These are phyloP conservation scores for Epichloe sylvatica DNA, from an alignment of 2,329 filamentous ascomycete species.

Conservation along the genomic window DNA sequence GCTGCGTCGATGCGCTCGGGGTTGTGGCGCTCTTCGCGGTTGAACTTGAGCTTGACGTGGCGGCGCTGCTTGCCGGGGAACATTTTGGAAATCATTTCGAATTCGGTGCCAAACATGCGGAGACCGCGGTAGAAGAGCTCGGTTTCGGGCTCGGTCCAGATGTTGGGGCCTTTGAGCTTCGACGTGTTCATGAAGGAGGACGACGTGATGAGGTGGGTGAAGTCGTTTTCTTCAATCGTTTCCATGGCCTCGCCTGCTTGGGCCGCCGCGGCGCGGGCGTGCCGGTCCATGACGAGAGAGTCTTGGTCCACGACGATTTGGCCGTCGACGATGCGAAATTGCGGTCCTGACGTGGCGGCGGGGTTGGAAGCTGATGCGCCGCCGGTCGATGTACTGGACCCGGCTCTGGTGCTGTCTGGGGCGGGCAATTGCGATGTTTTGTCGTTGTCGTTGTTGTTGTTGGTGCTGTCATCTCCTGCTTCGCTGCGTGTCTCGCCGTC, in stretches of 20 bases:
- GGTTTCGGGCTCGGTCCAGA: conserved; percentile 59
- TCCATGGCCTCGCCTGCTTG: conserved; percentile 38
- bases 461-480: conserved; percentile 6
- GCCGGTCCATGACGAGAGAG: conserved; percentile 54
- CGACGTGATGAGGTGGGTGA: conserved; percentile 57
- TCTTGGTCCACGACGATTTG: conserved; percentile 57
- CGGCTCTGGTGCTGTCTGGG: conserved; percentile 3
- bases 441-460: too few relatives aligned
- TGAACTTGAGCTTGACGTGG: conserved; percentile 72
- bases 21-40: conserved; percentile 58
- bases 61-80: conserved; percentile 58
- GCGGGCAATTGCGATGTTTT: conserved; percentile 7
- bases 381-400: conserved; percentile 6
- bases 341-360: conserved; percentile 28
- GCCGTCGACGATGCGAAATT: conserved; percentile 54
- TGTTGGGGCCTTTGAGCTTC: conserved; percentile 48
- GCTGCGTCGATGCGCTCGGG: conserved; percentile 49
- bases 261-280: conserved; percentile 44
- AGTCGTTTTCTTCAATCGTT: conserved; percentile 63
- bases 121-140: conserved; percentile 65
- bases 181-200: conserved; percentile 49
- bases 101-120: conserved; percentile 68
- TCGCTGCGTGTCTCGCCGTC: conserved; percentile 13
- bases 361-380: conserved; percentile 6
- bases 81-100: conserved; percentile 64